These are phyloP conservation scores for Hymenotorrendiella dingleyae DNA, from an alignment of 2,329 filamentous ascomycete species.

Conservation along the genomic window DNA sequence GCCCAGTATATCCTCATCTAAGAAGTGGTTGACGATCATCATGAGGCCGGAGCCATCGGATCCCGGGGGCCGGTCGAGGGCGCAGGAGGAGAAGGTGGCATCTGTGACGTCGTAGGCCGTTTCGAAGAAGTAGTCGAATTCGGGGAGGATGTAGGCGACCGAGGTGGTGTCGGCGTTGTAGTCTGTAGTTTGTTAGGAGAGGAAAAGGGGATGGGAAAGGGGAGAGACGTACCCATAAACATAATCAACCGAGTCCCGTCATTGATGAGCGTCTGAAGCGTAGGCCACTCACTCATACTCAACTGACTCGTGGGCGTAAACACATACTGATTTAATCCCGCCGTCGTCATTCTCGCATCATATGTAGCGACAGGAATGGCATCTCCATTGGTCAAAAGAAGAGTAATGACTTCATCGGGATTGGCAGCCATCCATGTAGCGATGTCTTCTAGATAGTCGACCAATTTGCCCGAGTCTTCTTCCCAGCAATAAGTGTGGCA, in stretches of 20 bases:
- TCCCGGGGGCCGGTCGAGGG: constrained; percentile 52
- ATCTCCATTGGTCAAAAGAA: constrained; percentile 61
- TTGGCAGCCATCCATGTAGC: constrained; percentile 55
- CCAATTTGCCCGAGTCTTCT: constrained; percentile 51
- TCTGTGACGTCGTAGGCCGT: constrained; percentile 58
- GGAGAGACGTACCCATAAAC: constrained; percentile 53
- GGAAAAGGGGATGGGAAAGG: not conserved
- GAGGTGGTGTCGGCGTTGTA: constrained; percentile 44
- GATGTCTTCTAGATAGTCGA: constrained; percentile 48
- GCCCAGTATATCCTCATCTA: constrained; percentile 42
- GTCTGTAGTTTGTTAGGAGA: constrained; percentile 41
- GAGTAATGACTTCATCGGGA: constrained; percentile 53
- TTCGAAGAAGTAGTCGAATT: constrained; percentile 66
- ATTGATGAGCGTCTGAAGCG: constrained; percentile 58
- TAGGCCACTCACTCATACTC: constrained; percentile 58
- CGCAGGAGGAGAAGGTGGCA: constrained; percentile 56
- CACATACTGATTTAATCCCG: constrained; percentile 23
- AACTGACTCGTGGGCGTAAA: constrained; percentile 29
- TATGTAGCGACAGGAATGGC: constrained; percentile 49
- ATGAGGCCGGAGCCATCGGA: constrained; percentile 43
- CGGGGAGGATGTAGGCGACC: constrained; percentile 57
- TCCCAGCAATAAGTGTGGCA: constrained; percentile 57
- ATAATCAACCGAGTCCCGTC: constrained; percentile 58
- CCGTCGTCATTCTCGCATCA: constrained; percentile 28
- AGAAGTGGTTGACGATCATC: constrained; percentile 59